Base-by-base conservation (phyloP, 2,329 filamentous ascomycete genomes). In the Phyllosticta capitalensis region DNA sequence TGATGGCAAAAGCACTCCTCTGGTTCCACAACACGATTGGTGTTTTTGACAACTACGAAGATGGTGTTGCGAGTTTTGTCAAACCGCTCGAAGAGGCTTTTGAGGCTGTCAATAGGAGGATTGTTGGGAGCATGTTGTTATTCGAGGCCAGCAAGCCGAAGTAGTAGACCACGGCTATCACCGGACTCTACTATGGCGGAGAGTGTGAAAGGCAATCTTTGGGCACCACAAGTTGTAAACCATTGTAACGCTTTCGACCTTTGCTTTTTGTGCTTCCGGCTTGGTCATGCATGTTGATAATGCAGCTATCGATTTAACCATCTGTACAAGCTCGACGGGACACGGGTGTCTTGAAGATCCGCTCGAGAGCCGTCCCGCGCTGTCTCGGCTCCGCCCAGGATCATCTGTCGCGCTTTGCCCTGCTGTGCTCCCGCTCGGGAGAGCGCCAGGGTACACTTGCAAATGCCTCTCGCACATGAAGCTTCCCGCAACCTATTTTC, bases 31-130 rank as follows among this genome's bases (percentile, higher is more conserved):
- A 78, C 62, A 59, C 62, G 26, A 61, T 66, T 9, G 68, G 71
- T 2, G 58, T 76, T 1, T 76, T 79, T 63, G 67, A 69, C 51
- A 78, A 78, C 63, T 71, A 67, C 65, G 66, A 69, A 0, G 76
- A 78, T 58, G 68, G 57, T 4, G 60, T 62, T 30, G 71, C 71
- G 56, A 69, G 66, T 3, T 65, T 76, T 26, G 69, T 71, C 53
- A 61, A 63, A 17, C 73, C 66, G 10, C 64, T 78, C 26, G 61
- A 67, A 58, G 63, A 66, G 48, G 67, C 69, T 49, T 78, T 78
- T 57, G 69, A 69, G 19, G 67, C 71, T 26, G 75, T 78, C 1
- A 71, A 76, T 60, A 70, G 69, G 0, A 69, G 69, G 65, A 59
- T 76, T 17, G 68, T 76, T 12, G 76, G 76, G 0, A 69, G 69